A percentile compares a stretch with the other conserved stretches of the same genome.
Conservation (phyloP, 148 eudicot species). For the Camellia japonica region DNA sequence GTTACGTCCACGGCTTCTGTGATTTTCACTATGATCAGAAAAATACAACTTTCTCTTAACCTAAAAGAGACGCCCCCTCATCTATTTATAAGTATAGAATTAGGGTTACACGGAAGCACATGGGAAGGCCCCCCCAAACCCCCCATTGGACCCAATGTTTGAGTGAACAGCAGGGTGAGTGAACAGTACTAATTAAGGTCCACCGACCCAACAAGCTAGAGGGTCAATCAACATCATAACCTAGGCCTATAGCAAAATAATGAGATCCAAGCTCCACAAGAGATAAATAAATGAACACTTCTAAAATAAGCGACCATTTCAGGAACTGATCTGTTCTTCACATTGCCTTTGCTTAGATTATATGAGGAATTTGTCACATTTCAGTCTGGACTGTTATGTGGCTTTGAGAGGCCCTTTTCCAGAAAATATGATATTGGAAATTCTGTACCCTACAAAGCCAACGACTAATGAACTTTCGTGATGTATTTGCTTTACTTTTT, state of each 20-base stretch:
- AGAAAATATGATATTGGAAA: not conserved
- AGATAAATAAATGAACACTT: not conserved
- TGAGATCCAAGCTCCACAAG: not conserved
- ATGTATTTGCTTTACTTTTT: not conserved
- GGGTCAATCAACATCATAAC: constrained; percentile 4
- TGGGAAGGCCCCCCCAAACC: no score
- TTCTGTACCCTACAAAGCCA: not conserved
- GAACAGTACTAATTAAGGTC: no score
- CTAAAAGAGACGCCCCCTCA: no score
- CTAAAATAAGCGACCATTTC: not conserved
- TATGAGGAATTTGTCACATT: not conserved
- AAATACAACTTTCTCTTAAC: no score
- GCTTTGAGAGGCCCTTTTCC: not conserved
- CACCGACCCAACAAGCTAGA: not conserved
- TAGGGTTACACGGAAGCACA: no score
- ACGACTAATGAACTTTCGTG: not conserved
- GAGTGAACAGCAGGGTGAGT: no score
- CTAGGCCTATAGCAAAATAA: not conserved
- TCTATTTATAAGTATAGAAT: no score
- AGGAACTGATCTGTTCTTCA: not conserved
- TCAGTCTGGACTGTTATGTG: not conserved
- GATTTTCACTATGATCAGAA: no score
- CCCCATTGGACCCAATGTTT: no score
- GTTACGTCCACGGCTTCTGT: no score
- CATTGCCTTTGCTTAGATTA: not conserved